Evolutionary conservation across 495 filamentous ascomycete species (phyloP).

Genomic region (Terfezia boudieri): DNA sequence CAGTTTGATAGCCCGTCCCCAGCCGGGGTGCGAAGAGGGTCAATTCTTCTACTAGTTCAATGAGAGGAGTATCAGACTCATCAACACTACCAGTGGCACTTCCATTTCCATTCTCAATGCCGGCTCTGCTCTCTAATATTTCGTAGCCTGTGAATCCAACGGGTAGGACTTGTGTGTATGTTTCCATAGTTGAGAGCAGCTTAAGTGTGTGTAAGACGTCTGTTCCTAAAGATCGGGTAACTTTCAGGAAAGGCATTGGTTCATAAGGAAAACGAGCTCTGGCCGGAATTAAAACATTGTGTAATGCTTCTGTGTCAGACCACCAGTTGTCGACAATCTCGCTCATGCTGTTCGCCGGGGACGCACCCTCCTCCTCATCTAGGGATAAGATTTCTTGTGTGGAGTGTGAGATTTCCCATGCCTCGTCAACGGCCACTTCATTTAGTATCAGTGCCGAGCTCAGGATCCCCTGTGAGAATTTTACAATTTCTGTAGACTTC

Average conservation of each 20-base stretch:
- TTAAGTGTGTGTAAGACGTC: constrained; percentile 20
- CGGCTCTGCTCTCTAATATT: background rate
- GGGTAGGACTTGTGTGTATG: constrained; percentile 51
- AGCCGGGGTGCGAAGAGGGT: constrained; percentile 27
- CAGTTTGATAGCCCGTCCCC: constrained; percentile 10
- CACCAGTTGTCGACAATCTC: constrained; percentile 1
- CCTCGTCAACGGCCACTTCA: background rate
- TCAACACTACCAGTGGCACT: constrained; percentile 27
- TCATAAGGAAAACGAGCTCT: constrained; percentile 70
- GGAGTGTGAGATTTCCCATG: background rate
- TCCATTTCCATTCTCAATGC: background rate
- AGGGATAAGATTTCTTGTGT: background rate
- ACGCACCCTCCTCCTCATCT: background rate
- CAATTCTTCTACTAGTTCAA: constrained; percentile 30
- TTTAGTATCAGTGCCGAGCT: background rate
- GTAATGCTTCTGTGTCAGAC: constrained; percentile 4
- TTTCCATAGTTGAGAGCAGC: constrained; percentile 39
- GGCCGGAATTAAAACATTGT: constrained; percentile 22
- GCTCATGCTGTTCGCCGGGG: background rate
- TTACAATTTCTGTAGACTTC: constrained; percentile 6
- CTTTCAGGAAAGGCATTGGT: constrained; percentile 50
- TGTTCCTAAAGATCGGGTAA: constrained; percentile 36
- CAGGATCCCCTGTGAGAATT: constrained; percentile 1
- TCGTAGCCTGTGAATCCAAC: constrained; percentile 43
- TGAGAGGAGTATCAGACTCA: constrained; percentile 57